Percentiles rank a stretch among this genome's conserved stretches.
These are phyloP conservation scores for Kluyveromyces sp. DNA, from an alignment of 1,139 yeast species.

Conservation along the genomic window DNA sequence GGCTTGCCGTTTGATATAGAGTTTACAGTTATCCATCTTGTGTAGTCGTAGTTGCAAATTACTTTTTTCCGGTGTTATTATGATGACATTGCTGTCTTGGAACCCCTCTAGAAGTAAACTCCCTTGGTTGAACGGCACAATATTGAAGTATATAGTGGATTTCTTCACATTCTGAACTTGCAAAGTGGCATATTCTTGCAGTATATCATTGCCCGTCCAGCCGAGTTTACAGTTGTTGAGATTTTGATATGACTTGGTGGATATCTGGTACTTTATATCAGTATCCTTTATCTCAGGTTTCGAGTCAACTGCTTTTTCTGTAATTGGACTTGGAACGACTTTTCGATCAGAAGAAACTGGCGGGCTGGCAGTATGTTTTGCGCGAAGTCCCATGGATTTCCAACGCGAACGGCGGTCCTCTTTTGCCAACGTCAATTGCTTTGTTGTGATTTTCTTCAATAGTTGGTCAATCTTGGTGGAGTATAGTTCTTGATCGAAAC, in stretches of 20 bases:
- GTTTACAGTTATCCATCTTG: constrained; percentile 13
- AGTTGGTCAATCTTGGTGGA: constrained; percentile 12
- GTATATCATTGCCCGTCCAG: background rate
- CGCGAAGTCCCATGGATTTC: constrained; percentile 6
- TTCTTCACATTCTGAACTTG: background rate
- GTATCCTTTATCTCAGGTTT: background rate
- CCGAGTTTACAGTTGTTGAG: constrained; percentile 4
- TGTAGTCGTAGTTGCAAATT: constrained; percentile 19
- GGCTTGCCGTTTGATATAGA: constrained; percentile 7
- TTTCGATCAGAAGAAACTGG: too few relatives aligned
- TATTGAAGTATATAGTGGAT: constrained; percentile 3
- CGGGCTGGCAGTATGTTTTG: too few relatives aligned
- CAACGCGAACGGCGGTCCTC: constrained; percentile 4
- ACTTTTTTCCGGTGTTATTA: constrained; percentile 9
- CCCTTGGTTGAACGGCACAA: constrained; percentile 12
- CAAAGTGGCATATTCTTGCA: constrained; percentile 3
- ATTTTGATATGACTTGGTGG: constrained; percentile 1
- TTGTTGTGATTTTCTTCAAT: constrained; percentile 11
- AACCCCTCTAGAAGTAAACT: constrained; percentile 17
- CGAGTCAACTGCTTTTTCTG: background rate
- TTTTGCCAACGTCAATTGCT: constrained; percentile 5
- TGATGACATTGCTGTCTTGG: constrained; percentile 8
- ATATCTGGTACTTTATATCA: background rate
- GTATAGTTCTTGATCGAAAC: constrained; percentile 17
- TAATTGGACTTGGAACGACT: too few relatives aligned